Percentiles rank a stretch among this genome's conserved stretches.
Conservation (phyloP, 2,329 filamentous ascomycete genomes). For the Monosporascus ibericus region DNA sequence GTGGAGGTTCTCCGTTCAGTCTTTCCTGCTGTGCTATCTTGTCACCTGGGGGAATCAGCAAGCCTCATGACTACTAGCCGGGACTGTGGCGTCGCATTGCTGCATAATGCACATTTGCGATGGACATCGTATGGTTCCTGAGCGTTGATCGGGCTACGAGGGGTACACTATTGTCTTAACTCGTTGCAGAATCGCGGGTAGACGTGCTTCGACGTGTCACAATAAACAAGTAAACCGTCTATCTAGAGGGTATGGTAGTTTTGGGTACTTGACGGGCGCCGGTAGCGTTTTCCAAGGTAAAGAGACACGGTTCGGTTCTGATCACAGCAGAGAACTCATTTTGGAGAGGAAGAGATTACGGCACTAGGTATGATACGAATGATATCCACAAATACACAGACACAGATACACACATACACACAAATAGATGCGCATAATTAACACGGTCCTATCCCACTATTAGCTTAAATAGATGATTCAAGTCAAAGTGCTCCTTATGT, state of each 20-base stretch:
- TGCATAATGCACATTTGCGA: not conserved
- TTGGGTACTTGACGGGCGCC: not conserved
- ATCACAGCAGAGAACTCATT: not conserved
- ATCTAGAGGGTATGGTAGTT: too few species aligned
- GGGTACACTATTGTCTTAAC: not conserved
- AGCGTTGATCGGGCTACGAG: not conserved
- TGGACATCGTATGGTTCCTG: not conserved
- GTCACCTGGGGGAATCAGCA: not conserved
- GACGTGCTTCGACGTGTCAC: too few species aligned
- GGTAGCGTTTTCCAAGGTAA: not conserved
- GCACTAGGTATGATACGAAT: not conserved
- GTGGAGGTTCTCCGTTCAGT: not conserved
- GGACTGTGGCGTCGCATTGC: not conserved
- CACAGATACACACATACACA: not conserved
- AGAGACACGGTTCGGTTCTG: not conserved
- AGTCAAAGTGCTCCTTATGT: not conserved
- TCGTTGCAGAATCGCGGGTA: too few species aligned
- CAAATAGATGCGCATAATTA: not conserved
- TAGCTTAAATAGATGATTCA: not conserved
- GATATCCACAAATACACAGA: not conserved
- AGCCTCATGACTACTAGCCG: not conserved
- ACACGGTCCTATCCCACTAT: not conserved
- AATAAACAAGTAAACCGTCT: too few species aligned
- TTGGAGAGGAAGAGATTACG: not conserved
- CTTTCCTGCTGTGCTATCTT: not conserved